Evolutionary conservation across 495 filamentous ascomycete species (phyloP), one percentile per base, ranked within the genome.

Genomic region (Acidomyces sp.): DNA sequence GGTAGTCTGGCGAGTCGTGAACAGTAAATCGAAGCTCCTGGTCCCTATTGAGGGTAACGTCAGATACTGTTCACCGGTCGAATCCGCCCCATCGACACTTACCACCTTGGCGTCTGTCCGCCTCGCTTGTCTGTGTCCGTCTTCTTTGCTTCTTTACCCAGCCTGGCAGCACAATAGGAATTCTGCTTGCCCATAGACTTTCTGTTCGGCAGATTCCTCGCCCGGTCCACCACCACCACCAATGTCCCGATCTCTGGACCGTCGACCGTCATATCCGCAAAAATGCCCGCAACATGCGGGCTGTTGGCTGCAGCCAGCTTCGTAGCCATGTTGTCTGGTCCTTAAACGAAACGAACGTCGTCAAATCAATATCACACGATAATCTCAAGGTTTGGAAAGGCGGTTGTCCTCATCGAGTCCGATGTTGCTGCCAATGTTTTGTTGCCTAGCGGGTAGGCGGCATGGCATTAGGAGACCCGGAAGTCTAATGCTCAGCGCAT

Each of bases 101-200:
- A 90, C 90, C 90, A 99, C 74, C 71, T 77, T 6, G 90, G 90
- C 21, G 88, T 96, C 62, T 99, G 90, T 30, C 90, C 90, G 43
- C 90, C 90, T 55, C 90, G 69, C 45, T 85, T 75, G 62, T 99
- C 92, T 4, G 87, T 94, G 20, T 82, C 82, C 1, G 90, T 99
- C 64, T 94, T 94, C 70, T 93, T 93, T 13, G 88, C 92, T 62
- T 96, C 88, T 59, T 99, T 99, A 7, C 88, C 90, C 22, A 99
- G 62, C 31, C 90, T 71, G 25, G 83, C 85, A 33, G 92, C 88
- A 62, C 86, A 94, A 57, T 95, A 99, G 5, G 92, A 87, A 58
- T 95, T 85, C 63, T 99, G 90, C 64, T 99, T 99, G 39, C 92
- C 88, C 69, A 96, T 93, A 2, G 85, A 85, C 66, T 88, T 88